These are phyloP conservation scores for Candolleomyces efflorescens DNA, from an alignment of 768 basidiomycete genomes.

Conservation along the genomic window DNA sequence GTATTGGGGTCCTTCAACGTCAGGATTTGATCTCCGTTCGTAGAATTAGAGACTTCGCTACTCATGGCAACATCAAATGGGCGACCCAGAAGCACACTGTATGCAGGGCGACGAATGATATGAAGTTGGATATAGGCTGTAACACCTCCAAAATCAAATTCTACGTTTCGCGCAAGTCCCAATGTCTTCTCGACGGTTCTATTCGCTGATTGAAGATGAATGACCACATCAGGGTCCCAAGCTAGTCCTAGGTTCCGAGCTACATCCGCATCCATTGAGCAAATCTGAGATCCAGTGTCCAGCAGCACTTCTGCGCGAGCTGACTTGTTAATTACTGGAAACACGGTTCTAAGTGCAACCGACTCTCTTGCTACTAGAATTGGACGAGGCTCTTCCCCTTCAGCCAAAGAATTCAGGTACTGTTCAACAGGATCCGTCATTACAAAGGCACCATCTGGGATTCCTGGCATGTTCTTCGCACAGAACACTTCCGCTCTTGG, in stretches of 20 bases:
- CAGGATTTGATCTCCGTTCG: slow-evolving; percentile 16
- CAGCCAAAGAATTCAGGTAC: neutral
- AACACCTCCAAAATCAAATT: slow-evolving; percentile 18
- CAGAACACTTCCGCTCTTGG: neutral
- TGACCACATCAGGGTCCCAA: slow-evolving; percentile 14
- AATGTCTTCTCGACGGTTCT: slow-evolving; percentile 14
- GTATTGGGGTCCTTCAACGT: slow-evolving; percentile 23
- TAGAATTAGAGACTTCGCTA: slow-evolving; percentile 13
- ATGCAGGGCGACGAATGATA: slow-evolving; percentile 19
- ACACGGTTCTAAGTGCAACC: slow-evolving; percentile 2
- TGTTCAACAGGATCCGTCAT: slow-evolving; percentile 1
- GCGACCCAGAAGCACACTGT: slow-evolving; percentile 24
- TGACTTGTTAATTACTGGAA: slow-evolving; percentile 12
- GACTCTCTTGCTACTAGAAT: slow-evolving; percentile 6
- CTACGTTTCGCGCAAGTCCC: slow-evolving; percentile 25
- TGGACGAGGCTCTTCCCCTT: neutral
- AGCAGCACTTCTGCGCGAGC: slow-evolving; percentile 15
- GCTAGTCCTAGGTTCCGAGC: slow-evolving; percentile 16
- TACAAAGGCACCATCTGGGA: slow-evolving; percentile 2
- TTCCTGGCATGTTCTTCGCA: neutral
- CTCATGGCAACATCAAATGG: slow-evolving; percentile 25
- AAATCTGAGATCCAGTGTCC: slow-evolving; percentile 25
- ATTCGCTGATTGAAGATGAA: slow-evolving; percentile 25
- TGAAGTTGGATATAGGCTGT: slow-evolving; percentile 24
- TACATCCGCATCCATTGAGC: slow-evolving; percentile 15